A percentile compares a stretch with the other conserved stretches of the same genome.
Conservation (phyloP, 257 asterid species). For the Salvia rosmarinus region DNA sequence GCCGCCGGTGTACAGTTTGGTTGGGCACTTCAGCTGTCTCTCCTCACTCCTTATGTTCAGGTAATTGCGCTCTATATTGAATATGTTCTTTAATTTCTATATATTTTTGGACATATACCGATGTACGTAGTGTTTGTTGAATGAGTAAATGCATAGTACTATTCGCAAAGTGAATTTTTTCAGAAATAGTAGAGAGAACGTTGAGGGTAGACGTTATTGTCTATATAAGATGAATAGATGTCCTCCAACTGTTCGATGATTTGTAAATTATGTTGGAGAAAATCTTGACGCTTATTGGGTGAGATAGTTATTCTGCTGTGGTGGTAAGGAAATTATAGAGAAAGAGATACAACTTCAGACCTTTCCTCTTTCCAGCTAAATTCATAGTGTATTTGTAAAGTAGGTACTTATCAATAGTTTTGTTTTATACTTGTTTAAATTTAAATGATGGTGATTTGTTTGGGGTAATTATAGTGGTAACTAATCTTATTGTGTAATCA, state of each 20-base stretch:
- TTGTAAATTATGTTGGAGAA: not conserved
- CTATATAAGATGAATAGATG: slow-evolving; percentile 8
- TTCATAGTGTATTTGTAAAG: not conserved
- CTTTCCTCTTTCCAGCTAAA: not conserved
- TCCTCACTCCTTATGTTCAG: slow-evolving; percentile 98
- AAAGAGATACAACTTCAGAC: not conserved
- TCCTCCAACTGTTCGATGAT: not conserved
- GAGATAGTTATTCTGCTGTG: not conserved
- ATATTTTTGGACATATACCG: too few relatives aligned
- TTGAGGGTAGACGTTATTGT: not conserved
- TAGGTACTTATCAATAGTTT: not conserved
- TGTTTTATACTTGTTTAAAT: not conserved
- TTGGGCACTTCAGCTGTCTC: slow-evolving; percentile 98
- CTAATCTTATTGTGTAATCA: not conserved
- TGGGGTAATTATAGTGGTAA: not conserved
- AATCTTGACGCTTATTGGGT: not conserved
- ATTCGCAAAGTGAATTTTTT: not conserved
- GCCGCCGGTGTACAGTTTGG: slow-evolving; percentile 99
- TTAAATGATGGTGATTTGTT: not conserved
- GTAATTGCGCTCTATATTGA: slow-evolving; percentile 37
- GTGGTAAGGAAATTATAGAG: not conserved
- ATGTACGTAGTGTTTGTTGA: not conserved
- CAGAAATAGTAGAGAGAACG: slow-evolving; percentile 6
- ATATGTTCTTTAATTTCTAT: not conserved
- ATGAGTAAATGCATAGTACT: slow-evolving; percentile 28